Percentiles rank a stretch among this genome's conserved stretches.
Conservation (phyloP, 192 early-diverging fungal species). For the Diversispora epigaea region DNA sequence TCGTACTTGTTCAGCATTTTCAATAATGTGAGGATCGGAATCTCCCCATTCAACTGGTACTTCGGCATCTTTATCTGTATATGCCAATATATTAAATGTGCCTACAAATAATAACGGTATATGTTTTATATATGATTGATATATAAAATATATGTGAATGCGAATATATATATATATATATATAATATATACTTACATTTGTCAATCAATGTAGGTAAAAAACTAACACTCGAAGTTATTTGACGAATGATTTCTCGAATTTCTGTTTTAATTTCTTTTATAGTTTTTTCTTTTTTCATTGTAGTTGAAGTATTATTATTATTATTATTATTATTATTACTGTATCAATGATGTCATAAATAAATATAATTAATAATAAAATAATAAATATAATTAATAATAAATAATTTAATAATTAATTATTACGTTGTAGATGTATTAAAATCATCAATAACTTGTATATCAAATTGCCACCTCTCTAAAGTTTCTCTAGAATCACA, state of each 20-base stretch:
- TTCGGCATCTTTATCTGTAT: constrained; percentile 82
- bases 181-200: constrained; percentile 60
- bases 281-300: constrained; percentile 43
- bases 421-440: too few relatives aligned
- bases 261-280: constrained; percentile 68
- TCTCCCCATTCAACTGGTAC: constrained; percentile 87
- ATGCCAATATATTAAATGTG: constrained; percentile 90
- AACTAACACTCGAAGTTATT: constrained; percentile 86
- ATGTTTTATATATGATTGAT: not conserved
- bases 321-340: too few relatives aligned
- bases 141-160: not conserved
- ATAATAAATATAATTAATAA: too few relatives aligned
- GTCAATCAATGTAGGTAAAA: constrained; percentile 84
- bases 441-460: constrained; percentile 63
- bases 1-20: constrained; percentile 80
- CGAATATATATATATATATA: not conserved
- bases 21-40: constrained; percentile 74
- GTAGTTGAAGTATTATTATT: too few relatives aligned
- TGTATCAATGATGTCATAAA: too few relatives aligned
- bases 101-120: too few relatives aligned
- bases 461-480: constrained; percentile 95
- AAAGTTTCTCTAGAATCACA: constrained; percentile 78
- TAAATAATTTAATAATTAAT: too few relatives aligned
- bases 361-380: too few relatives aligned
- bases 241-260: constrained; percentile 91